Conservation (phyloP, 345 rosid species). For the Acer yangbiense region DNA sequence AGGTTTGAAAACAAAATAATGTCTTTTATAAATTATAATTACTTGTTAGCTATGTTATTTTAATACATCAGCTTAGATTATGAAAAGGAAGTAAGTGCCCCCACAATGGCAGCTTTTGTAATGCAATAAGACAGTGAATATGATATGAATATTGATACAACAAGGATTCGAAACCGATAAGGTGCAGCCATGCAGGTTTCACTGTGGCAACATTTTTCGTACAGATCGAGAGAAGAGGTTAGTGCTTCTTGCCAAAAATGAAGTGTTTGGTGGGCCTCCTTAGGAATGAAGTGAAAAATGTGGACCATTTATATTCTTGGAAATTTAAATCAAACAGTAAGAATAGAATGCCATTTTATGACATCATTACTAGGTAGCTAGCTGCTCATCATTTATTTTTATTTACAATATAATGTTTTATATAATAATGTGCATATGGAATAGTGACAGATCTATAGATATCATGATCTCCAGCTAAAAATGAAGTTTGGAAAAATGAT, state of each 20-base stretch:
- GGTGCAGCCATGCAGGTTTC: neutral
- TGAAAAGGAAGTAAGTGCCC: neutral
- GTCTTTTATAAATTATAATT: too few species aligned
- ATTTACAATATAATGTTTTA: too few species aligned
- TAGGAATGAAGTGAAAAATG: neutral
- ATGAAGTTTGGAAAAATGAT: too few species aligned
- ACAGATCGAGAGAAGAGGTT: neutral
- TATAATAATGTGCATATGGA: too few species aligned
- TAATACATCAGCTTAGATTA: too few species aligned
- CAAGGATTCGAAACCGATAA: neutral
- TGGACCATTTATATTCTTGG: neutral
- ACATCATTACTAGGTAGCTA: too few species aligned
- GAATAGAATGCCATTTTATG: too few species aligned
- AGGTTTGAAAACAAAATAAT: too few species aligned
- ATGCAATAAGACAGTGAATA: neutral
- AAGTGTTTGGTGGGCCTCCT: neutral
- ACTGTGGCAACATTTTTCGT: neutral
- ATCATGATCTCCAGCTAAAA: too few species aligned
- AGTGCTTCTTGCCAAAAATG: neutral
- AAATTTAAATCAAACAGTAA: too few species aligned
- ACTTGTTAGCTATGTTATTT: too few species aligned
- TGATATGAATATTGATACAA: neutral
- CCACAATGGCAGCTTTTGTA: slow-evolving; percentile 1
- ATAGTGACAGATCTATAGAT: neutral
- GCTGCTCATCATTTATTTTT: too few species aligned